These are phyloP conservation scores for Aurantiochytrium sp. DNA, from an alignment of 108 stramenopile species.

Conservation along the genomic window DNA sequence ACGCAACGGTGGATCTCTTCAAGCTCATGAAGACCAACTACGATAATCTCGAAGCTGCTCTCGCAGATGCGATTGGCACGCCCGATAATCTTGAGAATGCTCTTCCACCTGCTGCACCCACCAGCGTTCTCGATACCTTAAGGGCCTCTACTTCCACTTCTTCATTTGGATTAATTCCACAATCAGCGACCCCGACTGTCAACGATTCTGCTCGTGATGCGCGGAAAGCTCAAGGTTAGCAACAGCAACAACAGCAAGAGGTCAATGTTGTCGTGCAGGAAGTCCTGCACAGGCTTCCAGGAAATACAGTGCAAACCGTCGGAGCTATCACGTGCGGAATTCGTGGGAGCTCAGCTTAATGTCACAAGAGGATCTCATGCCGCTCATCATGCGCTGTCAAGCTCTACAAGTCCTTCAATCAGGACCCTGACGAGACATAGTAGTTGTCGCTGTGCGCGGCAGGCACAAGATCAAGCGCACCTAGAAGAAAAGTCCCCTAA, in stretches of 20 bases:
- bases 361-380: neutral
- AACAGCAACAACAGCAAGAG: neutral
- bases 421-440: neutral
- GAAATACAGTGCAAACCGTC: neutral
- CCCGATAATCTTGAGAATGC: constrained; percentile 38
- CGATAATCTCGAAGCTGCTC: constrained; percentile 73
- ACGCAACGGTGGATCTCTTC: constrained; percentile 84
- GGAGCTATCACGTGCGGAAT: neutral
- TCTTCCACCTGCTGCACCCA: neutral
- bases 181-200: neutral
- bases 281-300: constrained; percentile 5
- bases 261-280: constrained; percentile 1
- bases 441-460: no score
- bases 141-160: neutral
- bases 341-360: neutral
- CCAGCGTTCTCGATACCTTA: neutral
- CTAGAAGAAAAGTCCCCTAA: no score
- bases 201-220: no score
- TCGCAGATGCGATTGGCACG: constrained; percentile 66
- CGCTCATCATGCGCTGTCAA: neutral
- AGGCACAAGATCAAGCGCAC: no score
- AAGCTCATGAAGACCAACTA: constrained; percentile 67
- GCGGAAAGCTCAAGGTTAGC: neutral
- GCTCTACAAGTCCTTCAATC: constrained; percentile 8
- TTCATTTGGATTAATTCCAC: neutral